Conservation (phyloP, 2,329 filamentous ascomycete genomes). For the Albophoma yamanashiensis region DNA sequence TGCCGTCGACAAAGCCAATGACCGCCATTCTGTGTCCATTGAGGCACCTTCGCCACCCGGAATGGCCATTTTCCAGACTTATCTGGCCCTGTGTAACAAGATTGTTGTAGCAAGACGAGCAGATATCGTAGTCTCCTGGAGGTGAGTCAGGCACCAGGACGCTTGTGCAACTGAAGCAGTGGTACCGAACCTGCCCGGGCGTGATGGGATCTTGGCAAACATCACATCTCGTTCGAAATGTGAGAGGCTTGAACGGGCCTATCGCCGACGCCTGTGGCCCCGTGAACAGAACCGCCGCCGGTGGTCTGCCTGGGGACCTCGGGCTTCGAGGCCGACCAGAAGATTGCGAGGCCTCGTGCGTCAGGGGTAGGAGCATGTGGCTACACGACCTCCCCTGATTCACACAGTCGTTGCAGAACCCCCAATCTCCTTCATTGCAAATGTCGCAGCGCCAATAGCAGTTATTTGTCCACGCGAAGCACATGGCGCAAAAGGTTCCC, state of each 20-base stretch:
- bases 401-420: slow-evolving; percentile 81
- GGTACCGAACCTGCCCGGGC: slow-evolving; percentile 59
- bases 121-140: slow-evolving; percentile 79
- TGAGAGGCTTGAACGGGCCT: slow-evolving; percentile 54
- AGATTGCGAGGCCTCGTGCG: slow-evolving; percentile 39
- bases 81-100: slow-evolving; percentile 55
- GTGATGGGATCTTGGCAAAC: slow-evolving; percentile 65
- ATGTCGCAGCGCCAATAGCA: slow-evolving; percentile 83
- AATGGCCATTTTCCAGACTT: slow-evolving; percentile 61
- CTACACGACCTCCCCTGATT: slow-evolving; percentile 73
- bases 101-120: slow-evolving; percentile 63
- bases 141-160: slow-evolving; percentile 31
- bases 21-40: slow-evolving; percentile 77
- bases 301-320: slow-evolving; percentile 31
- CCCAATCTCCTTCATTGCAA: slow-evolving; percentile 92
- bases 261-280: slow-evolving; percentile 34
- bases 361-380: slow-evolving; percentile 68
- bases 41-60: slow-evolving; percentile 76
- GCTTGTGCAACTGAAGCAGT: slow-evolving; percentile 66
- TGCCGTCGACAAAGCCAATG: slow-evolving; percentile 61
- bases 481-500: slow-evolving; percentile 77
- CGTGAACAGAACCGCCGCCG: slow-evolving; percentile 36
- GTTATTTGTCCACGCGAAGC: slow-evolving; percentile 61
- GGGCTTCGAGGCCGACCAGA: slow-evolving; percentile 27
- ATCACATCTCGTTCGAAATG: slow-evolving; percentile 68